phyloP scores from a whole-genome alignment of 768 basidiomycete genomes.

The Ramaria sp. region DNA sequence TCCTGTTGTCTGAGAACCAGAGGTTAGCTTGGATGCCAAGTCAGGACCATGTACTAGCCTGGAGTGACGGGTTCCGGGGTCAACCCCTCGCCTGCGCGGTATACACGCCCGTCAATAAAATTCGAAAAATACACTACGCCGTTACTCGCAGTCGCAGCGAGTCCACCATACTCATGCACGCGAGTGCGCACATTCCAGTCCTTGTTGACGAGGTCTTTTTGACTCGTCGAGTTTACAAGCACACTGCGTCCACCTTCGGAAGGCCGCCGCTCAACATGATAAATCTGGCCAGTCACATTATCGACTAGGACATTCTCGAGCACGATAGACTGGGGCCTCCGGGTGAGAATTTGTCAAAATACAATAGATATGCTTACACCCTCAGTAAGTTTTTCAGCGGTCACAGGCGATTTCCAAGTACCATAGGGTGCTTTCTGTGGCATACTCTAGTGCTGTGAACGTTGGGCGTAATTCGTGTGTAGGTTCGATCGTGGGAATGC shows the following conservation, averaged over 20 bases:
- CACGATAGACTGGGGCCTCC: constrained; percentile 18
- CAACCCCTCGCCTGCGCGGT: constrained; percentile 23
- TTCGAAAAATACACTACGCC: constrained; percentile 51
- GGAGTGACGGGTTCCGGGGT: constrained; percentile 44
- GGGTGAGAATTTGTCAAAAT: not conserved
- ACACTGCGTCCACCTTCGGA: constrained; percentile 44
- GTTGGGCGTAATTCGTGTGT: no score
- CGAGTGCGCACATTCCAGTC: constrained; percentile 46
- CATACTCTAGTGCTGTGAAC: no score
- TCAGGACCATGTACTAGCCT: constrained; percentile 28
- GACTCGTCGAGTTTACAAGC: constrained; percentile 39
- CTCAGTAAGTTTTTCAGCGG: constrained; percentile 39
- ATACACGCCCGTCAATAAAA: constrained; percentile 41
- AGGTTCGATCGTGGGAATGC: no score
- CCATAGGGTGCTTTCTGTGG: constrained; percentile 40
- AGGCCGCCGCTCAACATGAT: constrained; percentile 52
- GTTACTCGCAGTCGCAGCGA: constrained; percentile 40
- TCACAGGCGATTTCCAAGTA: constrained; percentile 50
- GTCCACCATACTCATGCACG: constrained; percentile 70
- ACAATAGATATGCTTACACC: constrained; percentile 22
- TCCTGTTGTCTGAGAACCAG: constrained; percentile 30
- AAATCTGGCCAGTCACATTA: constrained; percentile 26
- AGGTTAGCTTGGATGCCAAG: not conserved
- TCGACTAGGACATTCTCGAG: constrained; percentile 44
- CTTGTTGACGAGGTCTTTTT: constrained; percentile 41